A percentile compares a stretch with the other conserved stretches of the same genome.
Evolutionary conservation across 306 rosid genomes (phyloP).

Genomic region (Begonia masoniana): DNA sequence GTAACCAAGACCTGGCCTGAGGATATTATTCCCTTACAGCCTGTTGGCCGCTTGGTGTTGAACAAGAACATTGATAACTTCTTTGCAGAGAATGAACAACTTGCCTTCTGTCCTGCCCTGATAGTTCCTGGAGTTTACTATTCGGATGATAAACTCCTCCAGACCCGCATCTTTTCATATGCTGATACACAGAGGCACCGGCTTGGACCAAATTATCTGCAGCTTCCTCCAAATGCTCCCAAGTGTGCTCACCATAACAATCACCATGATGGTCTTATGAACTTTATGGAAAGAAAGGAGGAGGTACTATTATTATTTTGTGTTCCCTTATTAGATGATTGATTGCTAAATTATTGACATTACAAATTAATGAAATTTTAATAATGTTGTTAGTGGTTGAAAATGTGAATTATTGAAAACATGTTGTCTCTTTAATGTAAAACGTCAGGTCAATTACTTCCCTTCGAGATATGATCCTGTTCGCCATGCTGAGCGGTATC

Average conservation of each 20-base stretch:
- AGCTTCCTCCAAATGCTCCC: conserved; percentile 86
- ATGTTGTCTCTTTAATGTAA: too few relatives aligned
- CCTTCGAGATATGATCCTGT: conserved; percentile 52
- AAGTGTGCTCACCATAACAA: conserved; percentile 88
- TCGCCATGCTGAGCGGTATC: conserved; percentile 48
- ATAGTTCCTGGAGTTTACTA: conserved; percentile 78
- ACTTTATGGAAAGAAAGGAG: conserved; percentile 89
- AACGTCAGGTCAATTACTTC: conserved; percentile 48
- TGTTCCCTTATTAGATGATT: too few relatives aligned
- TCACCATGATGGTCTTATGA: conserved; percentile 91
- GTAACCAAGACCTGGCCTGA: conserved; percentile 96
- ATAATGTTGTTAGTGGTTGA: too few relatives aligned
- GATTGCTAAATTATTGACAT: too few relatives aligned
- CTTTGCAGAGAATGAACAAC: conserved; percentile 94
- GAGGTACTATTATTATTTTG: conserved; percentile 29
- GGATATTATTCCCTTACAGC: conserved; percentile 88
- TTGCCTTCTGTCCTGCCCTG: conserved; percentile 77
- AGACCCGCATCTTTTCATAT: conserved; percentile 75
- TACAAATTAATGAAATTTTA: background rate
- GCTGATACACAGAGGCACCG: conserved; percentile 92
- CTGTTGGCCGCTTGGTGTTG: conserved; percentile 88
- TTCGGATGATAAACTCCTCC: conserved; percentile 92
- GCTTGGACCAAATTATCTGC: conserved; percentile 95
- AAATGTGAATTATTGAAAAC: too few relatives aligned
- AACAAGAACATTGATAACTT: conserved; percentile 87